A percentile compares a stretch with the other conserved stretches of the same genome.
Conservation (phyloP, 331 rosid genomes). For the Pyrus hybrid region DNA sequence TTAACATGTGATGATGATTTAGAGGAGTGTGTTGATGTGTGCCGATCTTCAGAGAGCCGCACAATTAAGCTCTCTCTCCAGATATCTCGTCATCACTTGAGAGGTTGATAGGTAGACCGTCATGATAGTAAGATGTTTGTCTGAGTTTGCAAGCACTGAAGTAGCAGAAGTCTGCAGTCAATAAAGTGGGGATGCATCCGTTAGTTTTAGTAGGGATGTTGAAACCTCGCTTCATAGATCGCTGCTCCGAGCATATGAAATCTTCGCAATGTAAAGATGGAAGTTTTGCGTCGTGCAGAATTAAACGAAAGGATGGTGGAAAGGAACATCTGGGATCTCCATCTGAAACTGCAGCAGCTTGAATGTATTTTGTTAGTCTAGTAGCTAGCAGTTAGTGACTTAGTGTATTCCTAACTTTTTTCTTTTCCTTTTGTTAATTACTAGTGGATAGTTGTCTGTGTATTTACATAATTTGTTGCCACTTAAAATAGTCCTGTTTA, state of each 20-base stretch:
- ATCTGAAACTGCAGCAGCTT: background rate
- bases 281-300: background rate
- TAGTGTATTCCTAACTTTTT: background rate
- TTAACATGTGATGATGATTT: conserved; percentile 85
- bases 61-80: conserved; percentile 73
- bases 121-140: conserved; percentile 10
- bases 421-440: background rate
- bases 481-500: background rate
- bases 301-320: background rate
- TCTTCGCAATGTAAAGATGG: background rate
- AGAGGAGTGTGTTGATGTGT: conserved; percentile 84
- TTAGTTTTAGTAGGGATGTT: background rate
- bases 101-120: background rate
- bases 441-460: background rate
- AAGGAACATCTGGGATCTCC: background rate
- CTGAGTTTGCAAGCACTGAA: background rate
- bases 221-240: background rate
- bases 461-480: background rate
- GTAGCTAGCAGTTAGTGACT: background rate
- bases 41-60: conserved; percentile 34
- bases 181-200: background rate
- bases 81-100: conserved; percentile 23
- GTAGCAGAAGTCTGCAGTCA: background rate
- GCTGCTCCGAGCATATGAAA: background rate
- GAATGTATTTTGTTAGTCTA: background rate